These are phyloP conservation scores for Circinella umbellata DNA, from an alignment of 371 early-diverging fungal genomes.

Conservation along the genomic window DNA sequence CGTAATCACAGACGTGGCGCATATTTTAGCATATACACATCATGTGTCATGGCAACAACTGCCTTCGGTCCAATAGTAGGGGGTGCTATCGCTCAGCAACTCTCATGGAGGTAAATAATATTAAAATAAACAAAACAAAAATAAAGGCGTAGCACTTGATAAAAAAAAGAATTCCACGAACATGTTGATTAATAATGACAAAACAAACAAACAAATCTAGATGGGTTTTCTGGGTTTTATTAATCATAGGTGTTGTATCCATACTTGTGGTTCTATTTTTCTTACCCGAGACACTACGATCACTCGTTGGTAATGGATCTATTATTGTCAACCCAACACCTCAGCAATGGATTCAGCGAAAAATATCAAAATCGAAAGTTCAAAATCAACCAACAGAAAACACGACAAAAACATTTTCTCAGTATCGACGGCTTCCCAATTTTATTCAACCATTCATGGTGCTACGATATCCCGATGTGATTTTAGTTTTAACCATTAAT, in stretches of 20 bases:
- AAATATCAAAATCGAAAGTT: background rate
- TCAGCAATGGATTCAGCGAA: slow-evolving; percentile 14
- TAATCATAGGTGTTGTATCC: slow-evolving; percentile 50
- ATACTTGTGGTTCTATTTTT: slow-evolving; percentile 49
- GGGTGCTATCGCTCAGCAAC: slow-evolving; percentile 19
- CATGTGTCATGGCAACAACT: slow-evolving; percentile 40
- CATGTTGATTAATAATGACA: background rate
- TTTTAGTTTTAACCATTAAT: slow-evolving; percentile 20
- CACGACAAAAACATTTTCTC: background rate
- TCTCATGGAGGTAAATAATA: slow-evolving; percentile 8
- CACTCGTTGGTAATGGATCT: slow-evolving; percentile 40
- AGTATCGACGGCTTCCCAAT: slow-evolving; percentile 13
- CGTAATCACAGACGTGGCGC: slow-evolving; percentile 36
- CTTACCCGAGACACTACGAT: slow-evolving; percentile 64
- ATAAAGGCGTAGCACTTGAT: too few relatives aligned
- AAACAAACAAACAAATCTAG: slow-evolving; percentile 13
- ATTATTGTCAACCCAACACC: slow-evolving; percentile 36
- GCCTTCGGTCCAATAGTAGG: slow-evolving; percentile 58
- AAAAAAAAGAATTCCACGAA: background rate
- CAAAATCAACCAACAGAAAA: too few relatives aligned
- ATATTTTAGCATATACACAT: slow-evolving; percentile 56
- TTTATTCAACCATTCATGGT: slow-evolving; percentile 15
- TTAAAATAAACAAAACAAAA: background rate
- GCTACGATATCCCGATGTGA: slow-evolving; percentile 23
- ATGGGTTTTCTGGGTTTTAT: slow-evolving; percentile 59